Evolutionary conservation across 2,329 filamentous ascomycete genomes (phyloP).

Genomic region (Cladobotryum protrusum): DNA sequence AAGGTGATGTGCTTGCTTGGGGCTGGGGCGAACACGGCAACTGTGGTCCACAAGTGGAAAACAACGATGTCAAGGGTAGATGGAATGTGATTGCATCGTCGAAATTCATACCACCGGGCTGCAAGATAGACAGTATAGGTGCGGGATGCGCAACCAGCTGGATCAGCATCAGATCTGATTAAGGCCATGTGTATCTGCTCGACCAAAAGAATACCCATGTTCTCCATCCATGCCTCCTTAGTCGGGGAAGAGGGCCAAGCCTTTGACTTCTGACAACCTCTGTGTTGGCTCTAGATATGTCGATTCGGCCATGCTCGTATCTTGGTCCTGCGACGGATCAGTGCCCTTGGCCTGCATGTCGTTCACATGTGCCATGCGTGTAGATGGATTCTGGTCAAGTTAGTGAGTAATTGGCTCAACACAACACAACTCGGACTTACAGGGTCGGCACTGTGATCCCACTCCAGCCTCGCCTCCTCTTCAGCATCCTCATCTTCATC

Average conservation of each 20-base stretch:
- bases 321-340: constrained; percentile 16
- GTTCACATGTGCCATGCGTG: constrained; percentile 37
- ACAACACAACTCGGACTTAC: constrained; percentile 35
- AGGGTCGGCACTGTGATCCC: constrained; percentile 63
- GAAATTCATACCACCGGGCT: constrained; percentile 45
- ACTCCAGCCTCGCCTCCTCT: constrained; percentile 62
- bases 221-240: constrained; percentile 10
- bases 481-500: constrained; percentile 57
- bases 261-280: constrained; percentile 59
- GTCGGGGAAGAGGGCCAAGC: constrained; percentile 38
- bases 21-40: constrained; percentile 99
- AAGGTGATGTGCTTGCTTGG: constrained; percentile 71
- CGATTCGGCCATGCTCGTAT: constrained; percentile 23
- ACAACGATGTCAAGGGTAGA: constrained; percentile 61
- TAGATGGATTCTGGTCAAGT: constrained; percentile 37
- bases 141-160: constrained; percentile 92
- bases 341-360: constrained; percentile 17
- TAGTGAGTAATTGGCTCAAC: constrained; percentile 15
- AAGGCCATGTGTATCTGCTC: not conserved
- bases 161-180: constrained; percentile 45
- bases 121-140: constrained; percentile 55
- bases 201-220: not conserved
- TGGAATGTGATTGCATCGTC: constrained; percentile 62
- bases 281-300: constrained; percentile 63
- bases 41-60: constrained; percentile 64